These are phyloP conservation scores for Lachancea kluyveri DNA, from an alignment of 805 yeast genomes.

Conservation along the genomic window DNA sequence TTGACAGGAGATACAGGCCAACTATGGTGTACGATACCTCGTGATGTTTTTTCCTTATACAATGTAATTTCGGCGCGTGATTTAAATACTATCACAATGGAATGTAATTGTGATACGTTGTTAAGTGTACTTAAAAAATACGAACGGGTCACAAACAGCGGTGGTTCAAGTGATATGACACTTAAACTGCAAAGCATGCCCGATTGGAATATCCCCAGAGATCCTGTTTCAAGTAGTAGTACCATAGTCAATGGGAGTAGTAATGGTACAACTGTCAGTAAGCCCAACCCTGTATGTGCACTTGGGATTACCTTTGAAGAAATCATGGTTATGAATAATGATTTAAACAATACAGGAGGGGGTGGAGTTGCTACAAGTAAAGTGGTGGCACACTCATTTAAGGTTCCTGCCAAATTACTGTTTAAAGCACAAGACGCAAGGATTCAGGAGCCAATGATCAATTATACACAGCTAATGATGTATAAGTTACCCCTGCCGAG, in stretches of 20 bases:
- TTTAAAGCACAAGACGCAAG: conserved; percentile 47
- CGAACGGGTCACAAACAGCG: conserved; percentile 25
- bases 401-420: conserved; percentile 63
- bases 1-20: conserved; percentile 27
- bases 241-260: conserved; percentile 3
- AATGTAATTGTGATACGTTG: conserved; percentile 27
- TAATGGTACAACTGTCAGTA: conserved; percentile 5
- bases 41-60: conserved; percentile 25
- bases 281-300: conserved; percentile 22
- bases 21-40: conserved; percentile 30
- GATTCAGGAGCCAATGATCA: conserved; percentile 58
- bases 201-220: conserved; percentile 26
- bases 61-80: conserved; percentile 24
- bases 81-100: conserved; percentile 26
- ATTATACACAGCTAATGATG: conserved; percentile 50
- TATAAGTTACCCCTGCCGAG: conserved; percentile 33
- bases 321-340: conserved; percentile 14
- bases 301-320: conserved; percentile 28
- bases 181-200: conserved; percentile 25
- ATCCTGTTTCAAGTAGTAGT: no score
- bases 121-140: conserved; percentile 26
- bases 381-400: conserved; percentile 56
- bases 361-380: conserved; percentile 14
- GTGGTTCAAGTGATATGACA: conserved; percentile 22
- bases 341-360: conserved; percentile 4